Base-by-base conservation (phyloP, 2,329 filamentous ascomycete genomes). In the Fusarium liriodendri region DNA sequence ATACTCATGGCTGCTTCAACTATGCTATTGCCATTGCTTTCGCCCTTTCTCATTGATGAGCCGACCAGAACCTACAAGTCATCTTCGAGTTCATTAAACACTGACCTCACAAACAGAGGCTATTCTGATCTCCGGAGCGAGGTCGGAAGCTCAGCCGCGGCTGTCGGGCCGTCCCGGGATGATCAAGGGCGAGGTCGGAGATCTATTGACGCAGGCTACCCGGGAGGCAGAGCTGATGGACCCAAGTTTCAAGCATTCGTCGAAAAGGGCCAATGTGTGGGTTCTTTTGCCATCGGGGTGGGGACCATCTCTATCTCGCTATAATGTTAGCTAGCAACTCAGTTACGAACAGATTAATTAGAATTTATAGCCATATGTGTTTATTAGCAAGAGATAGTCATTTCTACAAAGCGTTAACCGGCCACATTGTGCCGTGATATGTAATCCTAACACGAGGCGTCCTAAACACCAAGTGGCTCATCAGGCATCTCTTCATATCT, bases 401-500 rank as follows among this genome's bases (percentile, higher is more conserved):
- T 52, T 29, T 32, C 42, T 47, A n/a, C 25, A 52, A 52, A 52
- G 25, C 32, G 20, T 27, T 38, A 38, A n/a, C n/a, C 47, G 18
- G n/a, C 20, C 6, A n/a, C 45, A 22, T 32, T 27, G 45, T 25
- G 33, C 33, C 22, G 16, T 18, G 54, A 37, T 35, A 25, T 58
- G 14, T 27, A 57, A 37, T 37, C 54, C 22, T 58, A n/a, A 38
- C 9, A 58, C n/a, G 16, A 9, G 11, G 16, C 35, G 29, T 16
- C n/a, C 8, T 38, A 38, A 55, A 63, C 13, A 9, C 14, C 29
- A 29, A 62, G 22, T 9, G 55, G 57, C 32, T 45, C 62, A 58
- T 27, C 47, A 4, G 71, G 63, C 60, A 71, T 66, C 22, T 84
- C 82, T 59, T 83, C 81, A 62, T 82, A 82, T 2, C 22, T 62